phyloP scores from a whole-genome alignment of 805 yeast species.

The Saturnispora serradocipensis region DNA sequence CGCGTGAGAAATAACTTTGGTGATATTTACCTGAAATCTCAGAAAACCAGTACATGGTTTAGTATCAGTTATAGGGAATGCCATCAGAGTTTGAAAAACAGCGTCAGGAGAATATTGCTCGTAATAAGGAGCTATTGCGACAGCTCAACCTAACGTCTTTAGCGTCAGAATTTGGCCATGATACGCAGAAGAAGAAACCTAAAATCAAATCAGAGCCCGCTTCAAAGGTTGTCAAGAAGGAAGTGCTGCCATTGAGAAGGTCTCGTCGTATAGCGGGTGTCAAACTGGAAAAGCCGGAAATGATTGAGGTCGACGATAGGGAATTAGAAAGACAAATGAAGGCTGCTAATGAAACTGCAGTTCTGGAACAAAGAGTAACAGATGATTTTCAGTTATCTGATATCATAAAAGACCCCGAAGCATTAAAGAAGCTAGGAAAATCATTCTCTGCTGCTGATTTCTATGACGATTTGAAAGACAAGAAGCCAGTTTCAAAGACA shows the following conservation, averaged over 20 bases:
- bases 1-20: not conserved
- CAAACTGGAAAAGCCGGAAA: slow-evolving; percentile 22
- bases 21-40: not conserved
- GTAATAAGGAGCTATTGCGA: slow-evolving; percentile 69
- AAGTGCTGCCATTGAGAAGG: slow-evolving; percentile 52
- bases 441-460: slow-evolving; percentile 64
- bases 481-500: slow-evolving; percentile 31
- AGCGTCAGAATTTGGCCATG: slow-evolving; percentile 26
- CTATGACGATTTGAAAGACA: slow-evolving; percentile 41
- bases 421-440: slow-evolving; percentile 34
- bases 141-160: slow-evolving; percentile 59
- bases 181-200: not conserved
- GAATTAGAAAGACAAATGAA: slow-evolving; percentile 31
- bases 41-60: not conserved
- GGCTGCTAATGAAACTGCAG: slow-evolving; percentile 24
- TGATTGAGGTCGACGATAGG: slow-evolving; percentile 38
- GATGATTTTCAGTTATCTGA: slow-evolving; percentile 63
- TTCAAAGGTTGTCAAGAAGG: slow-evolving; percentile 21
- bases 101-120: slow-evolving; percentile 67
- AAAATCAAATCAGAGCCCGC: slow-evolving; percentile 9
- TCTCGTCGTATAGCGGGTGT: slow-evolving; percentile 76
- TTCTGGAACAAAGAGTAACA: slow-evolving; percentile 48
- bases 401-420: slow-evolving; percentile 33
- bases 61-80: not conserved
- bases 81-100: slow-evolving; percentile 62